Percentiles rank a stretch among this genome's conserved stretches.
Evolutionary conservation across 768 basidiomycete genomes (phyloP).

Genomic region (Daedaleopsis sinensis): DNA sequence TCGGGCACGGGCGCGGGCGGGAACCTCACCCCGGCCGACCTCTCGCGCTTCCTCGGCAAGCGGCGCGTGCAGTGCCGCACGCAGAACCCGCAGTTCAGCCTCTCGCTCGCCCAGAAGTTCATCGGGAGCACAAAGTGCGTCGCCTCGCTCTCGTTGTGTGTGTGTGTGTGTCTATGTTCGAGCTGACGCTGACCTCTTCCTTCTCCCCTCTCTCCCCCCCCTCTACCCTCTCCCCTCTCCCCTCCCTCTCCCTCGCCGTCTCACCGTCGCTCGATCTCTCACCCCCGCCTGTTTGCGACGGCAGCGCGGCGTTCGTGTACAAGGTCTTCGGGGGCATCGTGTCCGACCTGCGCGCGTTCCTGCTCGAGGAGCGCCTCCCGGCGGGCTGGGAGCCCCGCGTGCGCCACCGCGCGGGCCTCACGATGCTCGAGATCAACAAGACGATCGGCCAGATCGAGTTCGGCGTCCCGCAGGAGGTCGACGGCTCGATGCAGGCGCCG

Average conservation of each 20-base stretch:
- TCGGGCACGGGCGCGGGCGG: constrained; percentile 57
- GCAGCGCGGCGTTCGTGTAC: constrained; percentile 63
- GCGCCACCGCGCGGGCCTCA: constrained; percentile 59
- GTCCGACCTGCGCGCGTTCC: constrained; percentile 52
- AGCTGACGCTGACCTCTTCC: neutral
- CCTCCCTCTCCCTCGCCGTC: neutral
- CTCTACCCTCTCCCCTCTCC: no score
- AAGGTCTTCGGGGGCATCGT: constrained; percentile 69
- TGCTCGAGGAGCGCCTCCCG: constrained; percentile 73
- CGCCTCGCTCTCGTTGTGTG: neutral
- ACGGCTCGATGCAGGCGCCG: constrained; percentile 10
- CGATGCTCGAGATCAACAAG: constrained; percentile 56
- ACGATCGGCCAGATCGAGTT: constrained; percentile 35
- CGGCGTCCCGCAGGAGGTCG: constrained; percentile 33
- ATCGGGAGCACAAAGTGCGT: constrained; percentile 73
- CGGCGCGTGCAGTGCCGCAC: constrained; percentile 60
- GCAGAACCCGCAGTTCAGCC: constrained; percentile 59
- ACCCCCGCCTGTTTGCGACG: neutral
- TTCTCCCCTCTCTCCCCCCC: no score
- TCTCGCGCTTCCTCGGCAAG: constrained; percentile 58
- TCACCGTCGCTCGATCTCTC: neutral
- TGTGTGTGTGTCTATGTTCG: neutral
- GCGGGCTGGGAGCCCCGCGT: constrained; percentile 71
- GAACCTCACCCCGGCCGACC: constrained; percentile 56
- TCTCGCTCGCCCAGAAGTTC: constrained; percentile 52